Conservation (phyloP, 164 flowering plant species). For the Vitis rupestris region DNA sequence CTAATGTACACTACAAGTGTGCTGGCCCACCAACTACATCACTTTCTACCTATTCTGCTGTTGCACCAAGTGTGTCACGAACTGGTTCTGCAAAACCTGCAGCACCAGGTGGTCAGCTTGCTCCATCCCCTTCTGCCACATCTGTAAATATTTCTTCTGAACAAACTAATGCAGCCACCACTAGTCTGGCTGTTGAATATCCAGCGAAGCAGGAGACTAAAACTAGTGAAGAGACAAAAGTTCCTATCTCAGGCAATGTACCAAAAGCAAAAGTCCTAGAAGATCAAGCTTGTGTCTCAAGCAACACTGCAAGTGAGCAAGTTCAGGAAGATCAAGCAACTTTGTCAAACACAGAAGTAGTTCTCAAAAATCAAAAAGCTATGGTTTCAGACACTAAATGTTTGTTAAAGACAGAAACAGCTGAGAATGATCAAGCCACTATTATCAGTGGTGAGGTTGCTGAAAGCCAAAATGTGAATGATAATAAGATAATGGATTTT, state of each 20-base stretch:
- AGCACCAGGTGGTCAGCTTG: conserved; percentile 7
- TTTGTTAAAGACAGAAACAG: conserved; percentile 11
- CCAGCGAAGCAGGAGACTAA: conserved; percentile 17
- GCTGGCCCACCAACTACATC: conserved; percentile 31
- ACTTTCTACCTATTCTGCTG: conserved; percentile 19
- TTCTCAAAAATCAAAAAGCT: conserved; percentile 5
- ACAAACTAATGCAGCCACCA: conserved; percentile 10
- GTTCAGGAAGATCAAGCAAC: conserved; percentile 17
- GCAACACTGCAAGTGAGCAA: conserved; percentile 1
- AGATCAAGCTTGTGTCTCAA: not conserved
- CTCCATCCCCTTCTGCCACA: conserved; percentile 11
- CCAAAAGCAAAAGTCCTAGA: conserved; percentile 13
- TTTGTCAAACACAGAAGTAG: conserved; percentile 11
- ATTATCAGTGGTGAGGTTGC: not conserved
- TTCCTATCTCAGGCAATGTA: conserved; percentile 2
- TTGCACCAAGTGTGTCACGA: conserved; percentile 9
- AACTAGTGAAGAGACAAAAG: conserved; percentile 14
- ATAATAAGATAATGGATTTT: not conserved
- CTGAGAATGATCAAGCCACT: conserved; percentile 6
- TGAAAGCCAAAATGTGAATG: conserved; percentile 3
- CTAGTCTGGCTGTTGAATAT: not conserved
- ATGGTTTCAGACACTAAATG: conserved; percentile 7
- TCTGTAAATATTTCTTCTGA: conserved; percentile 17
- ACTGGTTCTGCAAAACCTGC: conserved; percentile 23
- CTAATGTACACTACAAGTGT: conserved; percentile 48